Evolutionary conservation across 306 rosid species (phyloP).

Genomic region (Vigna mungo): DNA sequence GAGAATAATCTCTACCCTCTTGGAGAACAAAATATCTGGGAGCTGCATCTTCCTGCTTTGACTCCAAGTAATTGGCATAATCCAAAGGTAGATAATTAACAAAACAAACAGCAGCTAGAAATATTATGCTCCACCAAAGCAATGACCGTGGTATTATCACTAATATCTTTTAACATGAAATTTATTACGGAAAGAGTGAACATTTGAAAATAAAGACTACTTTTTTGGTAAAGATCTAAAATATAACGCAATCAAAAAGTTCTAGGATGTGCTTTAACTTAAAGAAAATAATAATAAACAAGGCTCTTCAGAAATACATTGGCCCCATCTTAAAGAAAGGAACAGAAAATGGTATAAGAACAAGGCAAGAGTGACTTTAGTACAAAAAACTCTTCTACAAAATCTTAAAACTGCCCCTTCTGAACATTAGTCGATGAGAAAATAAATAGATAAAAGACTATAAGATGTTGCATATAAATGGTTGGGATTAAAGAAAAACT

Average conservation of each 20-base stretch:
- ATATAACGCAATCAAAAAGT: slow-evolving; percentile 13
- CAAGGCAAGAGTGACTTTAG: background rate
- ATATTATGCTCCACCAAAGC: slow-evolving; percentile 27
- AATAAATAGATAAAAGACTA: background rate
- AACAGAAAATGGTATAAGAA: slow-evolving; percentile 24
- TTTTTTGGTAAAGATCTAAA: slow-evolving; percentile 11
- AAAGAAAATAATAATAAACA: slow-evolving; percentile 35
- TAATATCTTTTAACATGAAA: slow-evolving; percentile 14
- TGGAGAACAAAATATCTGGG: slow-evolving; percentile 59
- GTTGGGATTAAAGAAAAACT: slow-evolving; percentile 6
- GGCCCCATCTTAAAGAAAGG: slow-evolving; percentile 22
- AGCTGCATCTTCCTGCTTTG: slow-evolving; percentile 61
- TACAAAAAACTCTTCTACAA: slow-evolving; percentile 7
- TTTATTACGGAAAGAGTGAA: slow-evolving; percentile 1
- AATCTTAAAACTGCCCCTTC: slow-evolving; percentile 24
- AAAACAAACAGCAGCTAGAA: slow-evolving; percentile 40
- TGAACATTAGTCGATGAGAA: slow-evolving; percentile 11
- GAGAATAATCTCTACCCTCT: slow-evolving; percentile 64
- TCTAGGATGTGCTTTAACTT: slow-evolving; percentile 9
- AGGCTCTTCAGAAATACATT: slow-evolving; percentile 11
- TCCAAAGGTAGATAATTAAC: slow-evolving; percentile 44
- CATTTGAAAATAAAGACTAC: slow-evolving; percentile 24
- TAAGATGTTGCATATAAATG: slow-evolving; percentile 21
- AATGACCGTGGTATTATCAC: slow-evolving; percentile 4
- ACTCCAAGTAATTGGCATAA: slow-evolving; percentile 50